phyloP scores from a whole-genome alignment of 2,329 filamentous ascomycete genomes.

The Pseudogymnoascus sp. region DNA sequence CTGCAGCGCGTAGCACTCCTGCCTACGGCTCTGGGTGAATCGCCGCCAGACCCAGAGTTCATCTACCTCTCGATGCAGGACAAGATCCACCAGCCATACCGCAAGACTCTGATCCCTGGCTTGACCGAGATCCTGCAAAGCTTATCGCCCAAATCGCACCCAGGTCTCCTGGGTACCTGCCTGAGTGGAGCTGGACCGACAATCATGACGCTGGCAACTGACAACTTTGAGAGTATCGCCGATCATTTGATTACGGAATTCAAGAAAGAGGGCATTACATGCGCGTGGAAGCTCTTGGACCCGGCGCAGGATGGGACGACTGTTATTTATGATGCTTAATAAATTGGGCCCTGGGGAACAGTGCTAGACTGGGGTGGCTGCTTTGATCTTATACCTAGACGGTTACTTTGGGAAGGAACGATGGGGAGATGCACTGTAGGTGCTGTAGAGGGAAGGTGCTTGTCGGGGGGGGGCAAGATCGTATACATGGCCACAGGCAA shows the following conservation, averaged over 20 bases:
- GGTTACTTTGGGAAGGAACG: neutral
- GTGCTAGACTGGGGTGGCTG: neutral
- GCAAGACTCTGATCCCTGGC: constrained; percentile 83
- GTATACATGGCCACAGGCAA: neutral
- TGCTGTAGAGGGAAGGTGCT: neutral
- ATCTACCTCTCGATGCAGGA: constrained; percentile 99
- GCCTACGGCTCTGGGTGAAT: constrained; percentile 80
- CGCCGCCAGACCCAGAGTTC: constrained; percentile 82
- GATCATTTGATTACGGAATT: constrained; percentile 69
- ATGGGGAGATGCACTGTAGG: neutral
- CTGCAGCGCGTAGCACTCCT: constrained; percentile 87
- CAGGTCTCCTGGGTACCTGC: constrained; percentile 87
- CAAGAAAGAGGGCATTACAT: constrained; percentile 63
- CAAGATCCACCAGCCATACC: constrained; percentile 94
- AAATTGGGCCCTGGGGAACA: neutral
- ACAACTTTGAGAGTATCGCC: constrained; percentile 83
- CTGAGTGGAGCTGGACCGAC: constrained; percentile 92
- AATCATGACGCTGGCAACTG: constrained; percentile 84
- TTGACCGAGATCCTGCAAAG: constrained; percentile 83
- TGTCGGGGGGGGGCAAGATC: neutral
- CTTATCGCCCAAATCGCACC: constrained; percentile 79
- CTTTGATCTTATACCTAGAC: constrained; percentile 1
- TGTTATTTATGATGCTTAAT: neutral
- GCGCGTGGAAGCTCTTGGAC: constrained; percentile 80
- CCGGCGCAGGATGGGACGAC: constrained; percentile 60